phyloP scores from a whole-genome alignment of 2,329 filamentous ascomycete species.

The Byssothecium circinans region DNA sequence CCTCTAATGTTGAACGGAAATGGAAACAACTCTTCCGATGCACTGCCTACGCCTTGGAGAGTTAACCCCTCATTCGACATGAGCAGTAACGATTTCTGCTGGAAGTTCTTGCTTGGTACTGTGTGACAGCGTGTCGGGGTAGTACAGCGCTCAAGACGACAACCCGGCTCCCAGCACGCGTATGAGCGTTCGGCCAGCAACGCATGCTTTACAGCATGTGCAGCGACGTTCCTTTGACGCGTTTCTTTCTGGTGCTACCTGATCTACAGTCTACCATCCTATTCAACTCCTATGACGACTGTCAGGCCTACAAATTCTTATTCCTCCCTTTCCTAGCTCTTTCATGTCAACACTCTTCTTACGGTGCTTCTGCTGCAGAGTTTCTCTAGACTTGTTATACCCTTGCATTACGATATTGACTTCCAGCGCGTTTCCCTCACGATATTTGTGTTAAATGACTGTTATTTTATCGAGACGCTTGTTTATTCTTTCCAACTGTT shows the following conservation, averaged over 20 bases:
- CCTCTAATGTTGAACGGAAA: slow-evolving; percentile 30
- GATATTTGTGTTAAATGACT: too few relatives aligned
- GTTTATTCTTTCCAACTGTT: neutral
- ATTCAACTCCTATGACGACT: too few relatives aligned
- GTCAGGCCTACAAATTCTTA: neutral
- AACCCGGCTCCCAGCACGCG: neutral
- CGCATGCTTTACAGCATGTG: too few relatives aligned
- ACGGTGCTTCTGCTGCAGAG: neutral
- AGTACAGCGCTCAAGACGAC: too few relatives aligned
- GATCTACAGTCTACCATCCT: too few relatives aligned
- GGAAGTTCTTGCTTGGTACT: slow-evolving; percentile 38
- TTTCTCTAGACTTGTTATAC: neutral
- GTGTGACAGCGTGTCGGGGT: slow-evolving; percentile 19
- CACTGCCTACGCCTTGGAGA: slow-evolving; percentile 33
- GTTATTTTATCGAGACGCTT: too few relatives aligned
- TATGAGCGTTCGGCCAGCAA: too few relatives aligned
- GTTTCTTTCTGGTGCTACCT: too few relatives aligned
- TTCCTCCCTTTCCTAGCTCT: neutral
- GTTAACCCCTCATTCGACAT: slow-evolving; percentile 33
- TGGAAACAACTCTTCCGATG: slow-evolving; percentile 23
- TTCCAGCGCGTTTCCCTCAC: too few relatives aligned
- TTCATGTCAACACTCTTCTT: neutral
- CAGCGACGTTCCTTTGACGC: too few relatives aligned
- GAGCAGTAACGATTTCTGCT: slow-evolving; percentile 34
- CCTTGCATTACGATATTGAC: neutral